These are phyloP conservation scores for Periconia sp. DNA, from an alignment of 2,329 filamentous ascomycete genomes.

Conservation along the genomic window DNA sequence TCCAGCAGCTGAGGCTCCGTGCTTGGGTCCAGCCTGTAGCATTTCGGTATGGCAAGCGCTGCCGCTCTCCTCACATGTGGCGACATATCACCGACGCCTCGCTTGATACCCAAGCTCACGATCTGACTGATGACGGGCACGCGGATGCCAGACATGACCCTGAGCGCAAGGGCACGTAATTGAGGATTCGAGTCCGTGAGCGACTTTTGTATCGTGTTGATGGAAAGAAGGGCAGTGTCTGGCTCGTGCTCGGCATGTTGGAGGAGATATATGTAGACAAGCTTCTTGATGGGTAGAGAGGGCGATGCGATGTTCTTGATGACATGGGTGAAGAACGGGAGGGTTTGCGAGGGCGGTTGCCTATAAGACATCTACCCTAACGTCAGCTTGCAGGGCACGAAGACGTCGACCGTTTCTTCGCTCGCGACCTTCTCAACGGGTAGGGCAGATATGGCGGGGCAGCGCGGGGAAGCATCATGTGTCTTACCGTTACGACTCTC, in stretches of 20 bases:
- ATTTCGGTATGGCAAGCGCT: slow-evolving; percentile 92
- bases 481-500: slow-evolving; percentile 77
- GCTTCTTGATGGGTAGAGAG: slow-evolving; percentile 93
- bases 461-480: slow-evolving; percentile 1
- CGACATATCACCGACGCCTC: slow-evolving; percentile 91
- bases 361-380: slow-evolving; percentile 87
- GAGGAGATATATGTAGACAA: slow-evolving; percentile 97
- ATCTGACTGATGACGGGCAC: slow-evolving; percentile 98
- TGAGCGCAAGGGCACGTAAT: slow-evolving; percentile 85
- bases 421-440: slow-evolving; percentile 2
- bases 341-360: slow-evolving; percentile 66
- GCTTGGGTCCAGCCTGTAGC: slow-evolving; percentile 84
- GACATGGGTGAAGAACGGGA: slow-evolving; percentile 94
- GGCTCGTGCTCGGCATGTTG: slow-evolving; percentile 96
- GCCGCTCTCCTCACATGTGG: slow-evolving; percentile 90
- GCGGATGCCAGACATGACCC: slow-evolving; percentile 96
- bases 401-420: neutral
- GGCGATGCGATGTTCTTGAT: slow-evolving; percentile 97
- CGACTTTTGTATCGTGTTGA: slow-evolving; percentile 98
- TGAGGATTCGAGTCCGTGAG: slow-evolving; percentile 90
- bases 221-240: slow-evolving; percentile 90
- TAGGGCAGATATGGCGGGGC: slow-evolving; percentile 3
- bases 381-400: slow-evolving; percentile 17
- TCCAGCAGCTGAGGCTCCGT: slow-evolving; percentile 84
- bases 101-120: slow-evolving; percentile 92